Evolutionary conservation across 1,284 basidiomycete species (phyloP), one percentile per base, ranked within the genome.

Genomic region (Marasmius fiardii): DNA sequence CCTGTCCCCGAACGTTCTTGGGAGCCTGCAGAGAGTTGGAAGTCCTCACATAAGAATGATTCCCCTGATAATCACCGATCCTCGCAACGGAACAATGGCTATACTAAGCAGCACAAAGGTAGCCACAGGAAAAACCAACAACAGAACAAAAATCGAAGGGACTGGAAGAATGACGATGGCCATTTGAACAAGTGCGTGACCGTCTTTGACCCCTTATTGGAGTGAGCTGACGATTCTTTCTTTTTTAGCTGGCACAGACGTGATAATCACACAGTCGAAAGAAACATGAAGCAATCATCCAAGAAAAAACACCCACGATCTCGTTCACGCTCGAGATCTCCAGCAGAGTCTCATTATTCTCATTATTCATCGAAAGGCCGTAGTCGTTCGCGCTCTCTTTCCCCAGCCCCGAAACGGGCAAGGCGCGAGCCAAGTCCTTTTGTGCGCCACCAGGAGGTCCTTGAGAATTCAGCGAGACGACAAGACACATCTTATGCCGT

Each of bases 21-120:
- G 85, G 84, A 86, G 62, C 82, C 85, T 58, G 82, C 83, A 34
- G 76, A 83, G 39, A 73, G 75, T 11, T 87, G 85, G 82, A 78
- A 81, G 55, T 65, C 77, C 45, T 68, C 73, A 37, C 62, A 67
- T 55, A 74, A 71, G 28, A 65, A 65, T 18, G 69, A 73, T 33
- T 69, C 68, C 23, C 68, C 71, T 53, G 65, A 63, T 41, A 64
- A 71, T 54, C 69, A 68, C 58, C 41, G 34, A 12, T 51, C 43
- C 37, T 43, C 51, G 24, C 37, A 53, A 16, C 73, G 63, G 50
- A 70, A 74, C 58, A 77, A 77, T 50, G 69, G 68, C 45, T 71
- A 73, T 51, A 72, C 73, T 57, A 70, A 66, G 58, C 71, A 70
- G 28, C 65, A 65, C 62, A 58, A 54, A 60, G 72, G 70, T 51